phyloP scores from a whole-genome alignment of 129 eudicot species.

The Deinandra increscens region DNA sequence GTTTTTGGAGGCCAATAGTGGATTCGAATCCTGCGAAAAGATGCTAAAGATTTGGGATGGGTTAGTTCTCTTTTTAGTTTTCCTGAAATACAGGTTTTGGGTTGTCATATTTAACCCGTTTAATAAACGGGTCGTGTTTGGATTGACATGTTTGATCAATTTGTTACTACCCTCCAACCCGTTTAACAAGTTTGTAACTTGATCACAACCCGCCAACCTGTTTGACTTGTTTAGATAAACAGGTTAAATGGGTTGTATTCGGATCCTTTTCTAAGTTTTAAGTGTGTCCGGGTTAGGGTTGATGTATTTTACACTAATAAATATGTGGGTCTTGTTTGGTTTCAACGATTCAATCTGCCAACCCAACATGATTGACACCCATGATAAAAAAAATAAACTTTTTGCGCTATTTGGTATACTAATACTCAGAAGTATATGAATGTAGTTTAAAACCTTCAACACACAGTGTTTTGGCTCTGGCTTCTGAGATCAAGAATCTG shows the following conservation, averaged over 20 bases:
- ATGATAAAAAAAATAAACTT: not conserved
- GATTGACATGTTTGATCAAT: no score
- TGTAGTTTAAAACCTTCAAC: slow-evolving; percentile 63
- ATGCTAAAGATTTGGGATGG: slow-evolving; percentile 48
- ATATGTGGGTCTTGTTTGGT: not conserved
- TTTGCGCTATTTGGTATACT: not conserved
- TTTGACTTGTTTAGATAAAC: no score
- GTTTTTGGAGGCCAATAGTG: slow-evolving; percentile 54
- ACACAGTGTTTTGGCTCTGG: slow-evolving; percentile 46
- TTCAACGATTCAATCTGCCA: not conserved
- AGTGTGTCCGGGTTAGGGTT: no score
- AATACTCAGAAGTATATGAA: not conserved
- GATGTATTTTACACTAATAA: no score
- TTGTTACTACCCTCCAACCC: no score
- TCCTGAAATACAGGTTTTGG: not conserved
- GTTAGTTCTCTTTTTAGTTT: slow-evolving; percentile 27
- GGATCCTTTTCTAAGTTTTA: not conserved
- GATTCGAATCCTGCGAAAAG: slow-evolving; percentile 51
- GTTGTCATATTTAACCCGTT: not conserved
- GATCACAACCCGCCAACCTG: no score
- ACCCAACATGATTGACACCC: not conserved
- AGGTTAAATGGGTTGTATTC: no score
- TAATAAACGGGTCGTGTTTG: not conserved
- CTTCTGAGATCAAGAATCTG: slow-evolving; percentile 46
- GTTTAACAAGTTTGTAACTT: not conserved